Conservation (phyloP, 768 basidiomycete species). For the Guyanaporus albipodus region DNA sequence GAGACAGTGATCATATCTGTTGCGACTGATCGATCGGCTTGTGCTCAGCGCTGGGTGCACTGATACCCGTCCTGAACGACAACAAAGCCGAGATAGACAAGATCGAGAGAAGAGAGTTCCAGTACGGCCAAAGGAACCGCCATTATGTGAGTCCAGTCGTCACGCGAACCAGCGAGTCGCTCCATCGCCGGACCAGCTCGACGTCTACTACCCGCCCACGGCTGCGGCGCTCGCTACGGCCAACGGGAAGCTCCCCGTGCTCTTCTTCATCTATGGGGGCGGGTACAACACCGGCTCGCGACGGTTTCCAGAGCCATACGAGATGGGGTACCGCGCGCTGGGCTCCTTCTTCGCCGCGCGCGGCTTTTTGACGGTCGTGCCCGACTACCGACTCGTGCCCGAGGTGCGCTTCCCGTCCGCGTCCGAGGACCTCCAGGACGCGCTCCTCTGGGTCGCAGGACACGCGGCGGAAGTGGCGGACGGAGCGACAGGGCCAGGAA, state of each 20-base stretch:
- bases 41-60: conserved; percentile 43
- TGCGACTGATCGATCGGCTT: conserved; percentile 5
- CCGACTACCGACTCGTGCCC: conserved; percentile 66
- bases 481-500: conserved; percentile 1
- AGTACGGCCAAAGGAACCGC: conserved; percentile 46
- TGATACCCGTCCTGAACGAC: conserved; percentile 48
- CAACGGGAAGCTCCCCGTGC: conserved; percentile 39
- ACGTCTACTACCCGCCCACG: conserved; percentile 57
- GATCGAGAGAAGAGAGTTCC: conserved; percentile 51
- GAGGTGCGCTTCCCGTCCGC: conserved; percentile 51
- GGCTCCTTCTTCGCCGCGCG: conserved; percentile 58
- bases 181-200: conserved; percentile 41
- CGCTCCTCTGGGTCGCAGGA: conserved; percentile 49
- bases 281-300: conserved; percentile 53
- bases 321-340: conserved; percentile 52
- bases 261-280: conserved; percentile 68
- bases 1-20: background rate
- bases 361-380: conserved; percentile 61
- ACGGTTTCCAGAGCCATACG: conserved; percentile 42
- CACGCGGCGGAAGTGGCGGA: conserved; percentile 26
- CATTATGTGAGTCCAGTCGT: conserved; percentile 28
- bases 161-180: background rate
- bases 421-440: conserved; percentile 56
- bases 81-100: conserved; percentile 44
- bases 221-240: conserved; percentile 21